phyloP scores from a whole-genome alignment of 169 alveolate species.

The Cryptosporidium canis region DNA sequence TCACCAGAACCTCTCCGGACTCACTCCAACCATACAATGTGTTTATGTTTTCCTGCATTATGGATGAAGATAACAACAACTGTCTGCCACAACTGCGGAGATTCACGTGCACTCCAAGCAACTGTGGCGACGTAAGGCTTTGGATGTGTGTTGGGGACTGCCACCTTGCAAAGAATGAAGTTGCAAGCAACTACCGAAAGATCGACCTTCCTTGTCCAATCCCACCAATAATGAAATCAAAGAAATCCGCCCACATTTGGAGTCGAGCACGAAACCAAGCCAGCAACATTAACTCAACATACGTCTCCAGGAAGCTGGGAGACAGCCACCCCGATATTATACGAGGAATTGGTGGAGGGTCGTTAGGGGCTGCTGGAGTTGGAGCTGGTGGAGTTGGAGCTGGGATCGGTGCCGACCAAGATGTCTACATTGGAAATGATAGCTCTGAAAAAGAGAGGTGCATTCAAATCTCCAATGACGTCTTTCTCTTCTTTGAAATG shows the following conservation, averaged over 20 bases:
- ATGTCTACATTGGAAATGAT: not conserved
- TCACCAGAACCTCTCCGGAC: conserved; percentile 39
- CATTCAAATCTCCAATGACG: conserved; percentile 45
- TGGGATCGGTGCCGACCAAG: not conserved
- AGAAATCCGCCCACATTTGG: conserved; percentile 20
- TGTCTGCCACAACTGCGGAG: conserved; percentile 32
- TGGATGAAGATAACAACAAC: conserved; percentile 1
- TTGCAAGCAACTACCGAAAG: conserved; percentile 15
- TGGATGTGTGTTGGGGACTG: conserved; percentile 69
- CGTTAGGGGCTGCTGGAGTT: conserved; percentile 22
- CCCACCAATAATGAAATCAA: conserved; percentile 50
- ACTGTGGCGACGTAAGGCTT: conserved; percentile 31
- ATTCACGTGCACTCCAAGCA: conserved; percentile 16
- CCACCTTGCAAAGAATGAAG: conserved; percentile 30
- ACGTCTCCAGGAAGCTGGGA: not conserved
- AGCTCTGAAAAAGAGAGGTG: conserved; percentile 16
- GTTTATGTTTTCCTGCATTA: conserved; percentile 57
- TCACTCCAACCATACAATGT: conserved; percentile 25
- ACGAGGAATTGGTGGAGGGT: not conserved
- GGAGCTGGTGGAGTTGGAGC: conserved; percentile 22
- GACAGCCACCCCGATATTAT: not conserved
- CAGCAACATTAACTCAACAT: not conserved
- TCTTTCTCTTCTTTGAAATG: conserved; percentile 32
- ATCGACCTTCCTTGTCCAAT: conserved; percentile 57
- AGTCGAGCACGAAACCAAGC: not conserved